Conservation (phyloP, 2,329 filamentous ascomycete genomes). For the Aspergillus flavus region DNA sequence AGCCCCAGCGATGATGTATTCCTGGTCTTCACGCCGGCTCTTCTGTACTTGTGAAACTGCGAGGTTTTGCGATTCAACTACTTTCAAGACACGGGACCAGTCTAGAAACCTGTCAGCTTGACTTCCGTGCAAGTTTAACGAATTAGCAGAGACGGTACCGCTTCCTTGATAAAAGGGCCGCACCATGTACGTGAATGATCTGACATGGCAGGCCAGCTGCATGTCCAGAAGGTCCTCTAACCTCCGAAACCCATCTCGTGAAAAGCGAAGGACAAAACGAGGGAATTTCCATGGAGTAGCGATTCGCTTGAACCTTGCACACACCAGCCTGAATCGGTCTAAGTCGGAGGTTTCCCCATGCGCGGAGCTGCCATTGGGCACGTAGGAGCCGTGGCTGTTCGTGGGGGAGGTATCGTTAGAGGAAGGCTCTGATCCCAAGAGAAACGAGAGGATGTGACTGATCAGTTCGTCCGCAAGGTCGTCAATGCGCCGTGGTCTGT, state of each 20-base stretch:
- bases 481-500: slow-evolving; percentile 34
- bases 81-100: slow-evolving; percentile 30
- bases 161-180: slow-evolving; percentile 44
- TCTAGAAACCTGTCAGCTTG: slow-evolving; percentile 31
- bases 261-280: slow-evolving; percentile 41
- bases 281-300: slow-evolving; percentile 43
- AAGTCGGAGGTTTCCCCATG: slow-evolving; percentile 39
- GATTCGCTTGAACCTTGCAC: slow-evolving; percentile 44
- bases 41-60: slow-evolving; percentile 32
- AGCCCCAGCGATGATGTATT: slow-evolving; percentile 51
- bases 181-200: slow-evolving; percentile 43
- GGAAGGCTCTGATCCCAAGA: slow-evolving; percentile 26
- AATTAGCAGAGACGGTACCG: slow-evolving; percentile 33
- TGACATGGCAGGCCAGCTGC: slow-evolving; percentile 41
- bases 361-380: slow-evolving; percentile 11
- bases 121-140: slow-evolving; percentile 10
- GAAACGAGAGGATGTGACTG: slow-evolving; percentile 35
- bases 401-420: slow-evolving; percentile 17
- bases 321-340: slow-evolving; percentile 45
- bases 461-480: slow-evolving; percentile 42
- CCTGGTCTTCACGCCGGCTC: slow-evolving; percentile 40
- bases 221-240: slow-evolving; percentile 38
- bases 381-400: slow-evolving; percentile 10
- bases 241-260: slow-evolving; percentile 36
- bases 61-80: slow-evolving; percentile 23